Evolutionary conservation across 2,329 filamentous ascomycete species (phyloP).

Genomic region (Sordariomycetes sp.): DNA sequence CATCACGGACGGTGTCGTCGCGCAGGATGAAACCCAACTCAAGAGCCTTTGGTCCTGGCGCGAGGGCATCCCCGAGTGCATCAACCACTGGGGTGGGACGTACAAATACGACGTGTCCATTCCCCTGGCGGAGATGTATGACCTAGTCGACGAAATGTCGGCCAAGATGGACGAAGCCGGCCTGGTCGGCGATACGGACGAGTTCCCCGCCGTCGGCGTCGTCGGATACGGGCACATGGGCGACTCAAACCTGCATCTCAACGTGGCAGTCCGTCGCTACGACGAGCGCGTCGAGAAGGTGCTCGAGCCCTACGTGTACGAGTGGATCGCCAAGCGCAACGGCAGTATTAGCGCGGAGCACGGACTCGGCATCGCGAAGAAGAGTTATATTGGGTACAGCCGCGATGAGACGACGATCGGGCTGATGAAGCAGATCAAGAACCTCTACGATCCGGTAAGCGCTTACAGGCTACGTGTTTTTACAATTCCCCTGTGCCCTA

Average conservation of each 20-base stretch:
- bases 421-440: conserved; percentile 93
- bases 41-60: conserved; percentile 83
- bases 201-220: conserved; percentile 76
- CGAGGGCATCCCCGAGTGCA: conserved; percentile 83
- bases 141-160: conserved; percentile 77
- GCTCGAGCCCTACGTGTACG: conserved; percentile 92
- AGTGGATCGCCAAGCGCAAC: conserved; percentile 83
- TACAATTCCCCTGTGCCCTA: not conserved
- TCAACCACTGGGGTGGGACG: conserved; percentile 85
- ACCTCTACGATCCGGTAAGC: conserved; percentile 85
- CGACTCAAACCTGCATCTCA: conserved; percentile 90
- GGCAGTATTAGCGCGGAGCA: conserved; percentile 98
- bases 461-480: not conserved
- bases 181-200: conserved; percentile 66
- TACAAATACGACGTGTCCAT: conserved; percentile 99
- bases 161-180: conserved; percentile 64
- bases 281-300: conserved; percentile 79
- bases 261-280: conserved; percentile 74
- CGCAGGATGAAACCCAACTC: conserved; percentile 87
- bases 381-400: conserved; percentile 90
- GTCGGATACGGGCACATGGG: conserved; percentile 98
- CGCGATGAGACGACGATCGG: conserved; percentile 77
- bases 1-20: conserved; percentile 81
- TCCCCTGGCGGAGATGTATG: conserved; percentile 78
- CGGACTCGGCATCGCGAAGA: conserved; percentile 89